Evolutionary conservation across 2,329 filamentous ascomycete genomes (phyloP), one percentile per base, ranked within the genome.

Genomic region (Apiospora aurea): DNA sequence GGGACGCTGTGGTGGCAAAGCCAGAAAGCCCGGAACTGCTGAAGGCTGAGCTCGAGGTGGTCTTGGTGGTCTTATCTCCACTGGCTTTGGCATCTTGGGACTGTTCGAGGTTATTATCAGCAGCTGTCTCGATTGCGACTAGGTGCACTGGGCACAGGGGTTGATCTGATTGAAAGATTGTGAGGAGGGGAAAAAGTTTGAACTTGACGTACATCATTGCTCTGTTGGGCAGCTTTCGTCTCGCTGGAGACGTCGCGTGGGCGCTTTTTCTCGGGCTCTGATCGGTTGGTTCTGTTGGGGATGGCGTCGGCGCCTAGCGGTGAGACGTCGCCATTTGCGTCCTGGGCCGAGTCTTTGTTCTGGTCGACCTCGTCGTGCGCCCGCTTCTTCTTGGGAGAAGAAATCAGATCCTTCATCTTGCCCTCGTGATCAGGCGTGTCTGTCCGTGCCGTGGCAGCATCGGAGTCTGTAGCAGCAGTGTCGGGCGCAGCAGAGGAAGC

Each of bases 321-420:
- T 46, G 81, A 79, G 71, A 81, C 79, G 66, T 80, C 81, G 71
- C 79, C 79, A 71, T 81, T 81, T 26, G 76, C 75, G 47, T 82
- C 80, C 49, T 83, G 79, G 6, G 79, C 71, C 8, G 73, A 73
- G 51, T 84, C 85, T 75, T 82, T 85, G 69, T 82, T 80, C 67
- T 86, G 83, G 41, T 91, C 89, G 21, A 90, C 81, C 79, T 91
- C 85, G 74, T 90, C 88, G 75, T 89, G 87, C 41, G 85, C 87
- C 75, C 90, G 86, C 83, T 92, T 92, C 85, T 92, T 92, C 83
- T 91, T 92, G 43, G 90, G 90, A 16, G 89, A 91, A 26, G 85
- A 83, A 64, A 90, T 78, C 72, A 86, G 83, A 68, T 90, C 87
- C 77, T 82, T 86, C 76, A 85, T 78, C 49, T 82, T 80, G 70